Base-by-base conservation (phyloP, 805 yeast species). In the Starmerella potacharoeniae region DNA sequence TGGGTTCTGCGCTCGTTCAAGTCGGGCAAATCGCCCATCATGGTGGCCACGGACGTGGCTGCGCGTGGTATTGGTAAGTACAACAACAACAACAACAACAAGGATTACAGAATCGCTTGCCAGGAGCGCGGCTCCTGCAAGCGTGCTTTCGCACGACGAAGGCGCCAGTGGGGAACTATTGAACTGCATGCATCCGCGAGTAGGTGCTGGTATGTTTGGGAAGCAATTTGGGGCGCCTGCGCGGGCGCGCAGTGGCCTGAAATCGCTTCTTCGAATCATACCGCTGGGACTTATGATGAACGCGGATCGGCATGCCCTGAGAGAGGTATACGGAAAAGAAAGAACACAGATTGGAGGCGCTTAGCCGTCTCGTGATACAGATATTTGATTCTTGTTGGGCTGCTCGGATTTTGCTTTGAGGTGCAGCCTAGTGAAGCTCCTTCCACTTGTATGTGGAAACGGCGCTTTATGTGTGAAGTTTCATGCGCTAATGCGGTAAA, bases 1-100 rank as follows among this genome's bases (percentile, higher is more conserved):
- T 93, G 97, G 97, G 97, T 91, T 65, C 77, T 93, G 72, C 78
- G 76, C 64, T 96, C 91, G 75, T 93, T 93, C 78, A 86, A 85
- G 79, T 69, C 80, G 58, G 97, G 97, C 66, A 86, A 83, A 73
- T 82, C 95, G 54, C 96, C 96, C 62, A 84, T 93, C 68, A 89
- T 93, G 97, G 96, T 90, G 70, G 98, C 98, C 60, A 93, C 98
- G 62, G 98, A 93, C 73, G 98, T 93, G 71, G 98, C 98, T 60
- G 96, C 98, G 63, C 86, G 98, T 80, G 98, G 98, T 82, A 89
- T 93, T 77, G 62, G 62, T 59, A 59, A 59, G 62, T 59, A 59
- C 51, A 46, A 46, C 16, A 17, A 46, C 49, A 33, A 17, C 37
- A 40, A 29, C 29, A 40, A 40, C 29, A 9, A 43, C 35, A 29